Conservation (phyloP, 306 rosid genomes). For the Cicer judaicum region DNA sequence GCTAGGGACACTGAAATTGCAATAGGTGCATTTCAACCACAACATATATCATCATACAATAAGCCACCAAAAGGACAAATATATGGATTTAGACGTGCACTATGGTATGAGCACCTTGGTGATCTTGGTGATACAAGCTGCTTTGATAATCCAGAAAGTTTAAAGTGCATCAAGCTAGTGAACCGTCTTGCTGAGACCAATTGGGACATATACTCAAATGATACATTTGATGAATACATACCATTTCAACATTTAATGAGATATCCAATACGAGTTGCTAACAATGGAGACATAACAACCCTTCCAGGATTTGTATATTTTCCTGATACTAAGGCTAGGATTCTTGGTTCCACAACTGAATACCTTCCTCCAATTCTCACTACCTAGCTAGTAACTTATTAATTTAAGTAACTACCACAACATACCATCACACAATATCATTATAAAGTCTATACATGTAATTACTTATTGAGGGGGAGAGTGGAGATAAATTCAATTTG, state of each 20-base stretch:
- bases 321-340: slow-evolving; percentile 56
- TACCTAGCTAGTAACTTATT: slow-evolving; percentile 34
- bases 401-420: no score
- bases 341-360: slow-evolving; percentile 45
- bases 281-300: slow-evolving; percentile 40
- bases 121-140: background rate
- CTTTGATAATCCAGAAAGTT: slow-evolving; percentile 45
- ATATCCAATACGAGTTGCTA: slow-evolving; percentile 43
- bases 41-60: slow-evolving; percentile 45
- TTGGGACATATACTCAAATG: slow-evolving; percentile 40
- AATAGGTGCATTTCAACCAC: slow-evolving; percentile 86
- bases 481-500: slow-evolving; percentile 8
- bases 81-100: slow-evolving; percentile 61
- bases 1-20: slow-evolving; percentile 90
- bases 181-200: slow-evolving; percentile 40
- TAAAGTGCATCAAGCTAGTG: slow-evolving; percentile 40
- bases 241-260: slow-evolving; percentile 49
- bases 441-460: background rate
- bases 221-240: slow-evolving; percentile 27
- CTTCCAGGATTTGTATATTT: slow-evolving; percentile 42
- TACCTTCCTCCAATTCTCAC: slow-evolving; percentile 55
- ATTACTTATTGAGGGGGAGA: slow-evolving; percentile 1
- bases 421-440: no score
- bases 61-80: slow-evolving; percentile 62
- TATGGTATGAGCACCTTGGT: slow-evolving; percentile 80